These are phyloP conservation scores for Termitomyces sp. DNA, from an alignment of 768 basidiomycete genomes.

Conservation along the genomic window DNA sequence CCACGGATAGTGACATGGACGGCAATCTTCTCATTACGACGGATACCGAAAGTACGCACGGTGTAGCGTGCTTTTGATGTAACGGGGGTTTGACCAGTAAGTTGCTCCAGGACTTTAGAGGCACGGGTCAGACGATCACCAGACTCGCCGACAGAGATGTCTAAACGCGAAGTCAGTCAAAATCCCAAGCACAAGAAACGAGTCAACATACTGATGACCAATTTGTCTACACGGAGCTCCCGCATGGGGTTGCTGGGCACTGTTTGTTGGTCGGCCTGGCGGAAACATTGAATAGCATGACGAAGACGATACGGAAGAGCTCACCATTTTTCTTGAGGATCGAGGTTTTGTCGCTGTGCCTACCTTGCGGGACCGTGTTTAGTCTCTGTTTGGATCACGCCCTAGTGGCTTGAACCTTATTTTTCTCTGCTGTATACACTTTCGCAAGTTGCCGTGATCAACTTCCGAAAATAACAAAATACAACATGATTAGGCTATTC, in stretches of 20 bases:
- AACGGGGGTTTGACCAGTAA: conserved; percentile 98
- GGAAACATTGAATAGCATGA: conserved; percentile 5
- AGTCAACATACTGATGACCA: conserved; percentile 89
- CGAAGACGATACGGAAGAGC: conserved; percentile 12
- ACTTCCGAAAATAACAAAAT: conserved; percentile 1
- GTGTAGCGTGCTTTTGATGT: conserved; percentile 99
- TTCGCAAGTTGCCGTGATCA: conserved; percentile 22
- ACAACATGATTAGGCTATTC: not conserved
- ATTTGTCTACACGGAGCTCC: conserved; percentile 96
- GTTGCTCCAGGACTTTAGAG: conserved; percentile 98
- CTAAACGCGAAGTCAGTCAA: conserved; percentile 24
- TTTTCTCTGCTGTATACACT: conserved; percentile 26
- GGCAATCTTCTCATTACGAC: conserved; percentile 99
- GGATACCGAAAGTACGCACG: conserved; percentile 97
- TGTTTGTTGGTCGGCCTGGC: conserved; percentile 83
- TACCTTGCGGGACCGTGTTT: conserved; percentile 23
- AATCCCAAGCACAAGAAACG: not conserved
- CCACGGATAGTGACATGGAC: conserved; percentile 98
- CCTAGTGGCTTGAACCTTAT: conserved; percentile 40
- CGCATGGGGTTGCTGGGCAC: conserved; percentile 91
- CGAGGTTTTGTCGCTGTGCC: conserved; percentile 33
- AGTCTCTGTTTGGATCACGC: conserved; percentile 22
- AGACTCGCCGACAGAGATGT: conserved; percentile 99
- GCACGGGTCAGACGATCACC: conserved; percentile 98
- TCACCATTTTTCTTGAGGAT: conserved; percentile 37